These are phyloP conservation scores for Carex arenaria DNA, from an alignment of 202 grass and related monocot genomes.

Conservation along the genomic window DNA sequence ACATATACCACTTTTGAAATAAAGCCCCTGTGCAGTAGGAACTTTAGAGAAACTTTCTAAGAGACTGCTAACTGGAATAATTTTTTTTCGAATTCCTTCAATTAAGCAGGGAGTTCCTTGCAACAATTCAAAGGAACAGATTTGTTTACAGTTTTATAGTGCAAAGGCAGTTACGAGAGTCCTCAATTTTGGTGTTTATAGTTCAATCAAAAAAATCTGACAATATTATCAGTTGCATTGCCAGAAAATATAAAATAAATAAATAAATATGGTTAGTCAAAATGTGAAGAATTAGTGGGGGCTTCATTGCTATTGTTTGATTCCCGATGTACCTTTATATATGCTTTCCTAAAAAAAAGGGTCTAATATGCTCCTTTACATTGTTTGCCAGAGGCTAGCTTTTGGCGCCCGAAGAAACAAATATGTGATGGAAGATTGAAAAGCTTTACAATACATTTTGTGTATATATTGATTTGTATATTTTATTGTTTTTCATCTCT, in stretches of 20 bases:
- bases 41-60: not conserved
- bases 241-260: not conserved
- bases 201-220: not conserved
- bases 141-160: not conserved
- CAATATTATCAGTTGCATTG: not conserved
- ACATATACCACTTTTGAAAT: not conserved
- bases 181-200: not conserved
- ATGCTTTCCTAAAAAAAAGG: not conserved
- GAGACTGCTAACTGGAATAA: not conserved
- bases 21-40: not conserved
- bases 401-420: conserved; percentile 92
- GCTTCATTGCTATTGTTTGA: not conserved
- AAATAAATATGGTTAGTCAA: not conserved
- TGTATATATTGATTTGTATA: conserved; percentile 27
- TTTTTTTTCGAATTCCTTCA: not conserved
- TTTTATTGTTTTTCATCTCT: conserved; percentile 29
- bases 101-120: not conserved
- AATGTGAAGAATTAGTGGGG: not conserved
- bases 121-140: not conserved
- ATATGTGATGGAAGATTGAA: conserved; percentile 80
- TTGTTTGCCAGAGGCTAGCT: conserved; percentile 73
- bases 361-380: conserved; percentile 22
- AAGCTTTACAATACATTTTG: conserved; percentile 28
- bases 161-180: not conserved
- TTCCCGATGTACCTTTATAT: conserved; percentile 25